A percentile compares a stretch with the other conserved stretches of the same genome.
phyloP scores from a whole-genome alignment of 129 eudicot genomes.

The Cynara cardunculus region DNA sequence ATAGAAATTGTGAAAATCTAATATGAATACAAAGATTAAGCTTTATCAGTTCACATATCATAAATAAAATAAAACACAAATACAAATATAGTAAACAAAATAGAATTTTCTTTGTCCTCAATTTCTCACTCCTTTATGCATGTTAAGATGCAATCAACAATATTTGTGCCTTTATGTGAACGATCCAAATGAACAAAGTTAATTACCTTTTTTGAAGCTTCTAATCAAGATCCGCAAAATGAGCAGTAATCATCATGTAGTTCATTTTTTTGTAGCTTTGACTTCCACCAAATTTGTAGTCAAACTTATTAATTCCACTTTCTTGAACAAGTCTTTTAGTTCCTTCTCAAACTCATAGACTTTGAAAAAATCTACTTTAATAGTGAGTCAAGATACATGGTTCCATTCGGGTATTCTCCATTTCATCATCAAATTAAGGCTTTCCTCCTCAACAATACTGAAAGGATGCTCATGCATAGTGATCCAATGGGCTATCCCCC shows the following conservation, averaged over 20 bases:
- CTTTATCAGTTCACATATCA: neutral
- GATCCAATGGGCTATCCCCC: too few relatives aligned
- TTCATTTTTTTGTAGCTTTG: neutral
- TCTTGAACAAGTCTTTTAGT: neutral
- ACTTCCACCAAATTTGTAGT: neutral
- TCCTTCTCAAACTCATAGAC: neutral
- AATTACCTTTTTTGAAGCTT: neutral
- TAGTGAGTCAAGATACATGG: too few relatives aligned
- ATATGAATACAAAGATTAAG: neutral
- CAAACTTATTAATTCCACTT: neutral
- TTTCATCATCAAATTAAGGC: too few relatives aligned
- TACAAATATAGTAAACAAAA: neutral
- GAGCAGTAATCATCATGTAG: neutral
- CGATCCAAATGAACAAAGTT: neutral
- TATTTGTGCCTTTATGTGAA: neutral
- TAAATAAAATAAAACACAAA: neutral
- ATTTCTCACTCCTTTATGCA: neutral
- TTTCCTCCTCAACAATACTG: too few relatives aligned
- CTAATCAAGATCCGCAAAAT: neutral
- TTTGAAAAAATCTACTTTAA: neutral
- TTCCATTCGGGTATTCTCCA: too few relatives aligned
- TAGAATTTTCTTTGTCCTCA: too few relatives aligned
- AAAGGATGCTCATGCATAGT: too few relatives aligned
- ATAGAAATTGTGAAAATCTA: neutral
- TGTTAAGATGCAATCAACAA: neutral